Conservation (phyloP, 2,329 filamentous ascomycete genomes). For the Mycosphaerella sp. region DNA sequence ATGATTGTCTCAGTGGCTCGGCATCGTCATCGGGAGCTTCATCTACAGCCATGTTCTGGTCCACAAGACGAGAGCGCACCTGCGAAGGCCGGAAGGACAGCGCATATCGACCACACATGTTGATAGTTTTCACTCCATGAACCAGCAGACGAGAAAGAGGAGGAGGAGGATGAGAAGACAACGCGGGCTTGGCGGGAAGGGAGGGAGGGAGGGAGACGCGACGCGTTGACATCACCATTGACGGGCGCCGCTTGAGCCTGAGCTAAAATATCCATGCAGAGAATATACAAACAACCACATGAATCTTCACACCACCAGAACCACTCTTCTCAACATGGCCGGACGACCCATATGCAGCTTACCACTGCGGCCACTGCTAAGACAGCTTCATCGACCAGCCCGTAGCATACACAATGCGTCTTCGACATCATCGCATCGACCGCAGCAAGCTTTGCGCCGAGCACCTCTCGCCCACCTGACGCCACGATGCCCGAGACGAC, state of each 20-base stretch:
- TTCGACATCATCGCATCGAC: slow-evolving; percentile 5
- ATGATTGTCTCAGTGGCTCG: slow-evolving; percentile 64
- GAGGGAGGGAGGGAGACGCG: slow-evolving; percentile 6
- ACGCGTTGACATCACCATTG: slow-evolving; percentile 11
- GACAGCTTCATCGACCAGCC: slow-evolving; percentile 7
- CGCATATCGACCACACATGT: slow-evolving; percentile 65
- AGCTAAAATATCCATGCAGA: too few species aligned
- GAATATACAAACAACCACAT: too few species aligned
- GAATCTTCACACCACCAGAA: neutral
- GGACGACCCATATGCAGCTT: slow-evolving; percentile 29
- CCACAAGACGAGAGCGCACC: slow-evolving; percentile 65
- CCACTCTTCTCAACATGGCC: slow-evolving; percentile 32
- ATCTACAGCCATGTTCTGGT: slow-evolving; percentile 66
- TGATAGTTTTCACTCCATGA: neutral
- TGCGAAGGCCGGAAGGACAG: slow-evolving; percentile 59
- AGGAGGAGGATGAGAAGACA: neutral
- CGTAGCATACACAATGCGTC: slow-evolving; percentile 19
- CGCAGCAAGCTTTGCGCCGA: slow-evolving; percentile 13
- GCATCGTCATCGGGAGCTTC: slow-evolving; percentile 43
- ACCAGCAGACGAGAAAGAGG: neutral
- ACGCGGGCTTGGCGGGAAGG: too few species aligned
- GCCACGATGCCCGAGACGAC: slow-evolving; percentile 17
- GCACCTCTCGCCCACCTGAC: neutral
- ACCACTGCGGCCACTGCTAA: slow-evolving; percentile 19
- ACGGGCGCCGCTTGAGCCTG: too few species aligned